Conservation (phyloP, 495 filamentous ascomycete genomes). For the Hamigera avellanea region DNA sequence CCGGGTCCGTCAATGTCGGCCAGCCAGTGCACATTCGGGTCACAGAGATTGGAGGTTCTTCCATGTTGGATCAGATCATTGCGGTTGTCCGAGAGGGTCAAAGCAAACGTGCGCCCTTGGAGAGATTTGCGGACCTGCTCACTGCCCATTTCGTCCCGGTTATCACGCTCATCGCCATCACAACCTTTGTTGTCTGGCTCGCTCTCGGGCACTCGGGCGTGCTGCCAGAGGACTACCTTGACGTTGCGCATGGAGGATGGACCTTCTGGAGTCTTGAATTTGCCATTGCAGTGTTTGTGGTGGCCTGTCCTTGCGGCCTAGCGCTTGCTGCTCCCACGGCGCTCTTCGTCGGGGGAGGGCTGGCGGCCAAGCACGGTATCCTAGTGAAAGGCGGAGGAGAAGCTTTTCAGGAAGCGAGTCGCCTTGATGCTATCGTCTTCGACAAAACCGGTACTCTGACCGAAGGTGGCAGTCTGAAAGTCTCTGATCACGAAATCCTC, state of each 20-base stretch:
- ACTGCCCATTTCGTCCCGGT: conserved; percentile 85
- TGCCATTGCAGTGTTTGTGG: conserved; percentile 88
- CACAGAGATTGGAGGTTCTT: conserved; percentile 59
- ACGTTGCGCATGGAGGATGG: conserved; percentile 62
- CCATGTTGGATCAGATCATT: conserved; percentile 90
- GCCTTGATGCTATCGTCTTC: conserved; percentile 78
- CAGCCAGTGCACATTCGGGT: conserved; percentile 57
- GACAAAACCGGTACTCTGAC: conserved; percentile 96
- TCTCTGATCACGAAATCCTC: conserved; percentile 59
- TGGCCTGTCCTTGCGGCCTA: conserved; percentile 89
- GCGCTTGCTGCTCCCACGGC: conserved; percentile 89
- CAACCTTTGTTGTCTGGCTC: conserved; percentile 80
- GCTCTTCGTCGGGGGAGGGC: conserved; percentile 78
- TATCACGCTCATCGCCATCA: conserved; percentile 68
- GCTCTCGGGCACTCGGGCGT: conserved; percentile 56
- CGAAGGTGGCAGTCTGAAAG: conserved; percentile 64
- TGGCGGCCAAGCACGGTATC: conserved; percentile 82
- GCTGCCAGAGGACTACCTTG: conserved; percentile 56
- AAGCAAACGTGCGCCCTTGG: conserved; percentile 74
- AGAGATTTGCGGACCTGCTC: conserved; percentile 71
- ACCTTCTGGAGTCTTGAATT: conserved; percentile 82
- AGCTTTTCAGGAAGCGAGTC: conserved; percentile 88
- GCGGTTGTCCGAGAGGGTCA: conserved; percentile 85
- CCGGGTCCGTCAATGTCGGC: conserved; percentile 79
- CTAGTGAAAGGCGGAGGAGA: conserved; percentile 92